Evolutionary conservation across 2,329 filamentous ascomycete species (phyloP), one percentile per base, ranked within the genome.

Genomic region (Blastomyces gilchristii): DNA sequence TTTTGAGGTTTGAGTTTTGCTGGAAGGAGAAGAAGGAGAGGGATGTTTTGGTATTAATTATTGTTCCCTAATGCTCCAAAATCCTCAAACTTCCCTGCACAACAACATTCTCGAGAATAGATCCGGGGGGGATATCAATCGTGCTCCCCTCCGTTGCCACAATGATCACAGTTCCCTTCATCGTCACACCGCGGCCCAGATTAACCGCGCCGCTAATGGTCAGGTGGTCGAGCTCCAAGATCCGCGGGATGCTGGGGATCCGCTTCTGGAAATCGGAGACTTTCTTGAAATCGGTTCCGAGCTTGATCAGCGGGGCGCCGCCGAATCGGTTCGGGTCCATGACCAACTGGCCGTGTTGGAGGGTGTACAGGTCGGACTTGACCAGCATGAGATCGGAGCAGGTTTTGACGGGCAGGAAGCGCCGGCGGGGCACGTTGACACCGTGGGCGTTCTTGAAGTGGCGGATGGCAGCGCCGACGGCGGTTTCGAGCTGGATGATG

Each of bases 211-310:
- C 94, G 45, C 94, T 99, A 72, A 99, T 96, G 74, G 94, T 99
- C 65, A 99, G 85, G 76, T 99, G 94, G 66, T 81, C 79, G 61
- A 81, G 71, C 67, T 81, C 79, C 31, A 80, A 74, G 68, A 81
- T 81, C 65, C 79, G 79, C 47, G 79, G 79, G 63, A 81, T 81
- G 71, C 77, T 79, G 63, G 74, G 71, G 65, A 81, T 80, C 68
- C 75, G 76, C 73, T 80, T 81, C 74, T 80, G 78, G 77, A 81
- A 80, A 69, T 81, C 94, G 1, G 93, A 97, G 49, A 99, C 94
- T 87, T 99, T 99, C 89, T 99, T 99, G 87, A 99, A 99, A 84
- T 99, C 94, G 73, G 87, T 87, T 71, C 94, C 94, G 62, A 99
- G 89, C 88, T 99, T 99, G 85, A 99, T 99, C 70, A 99, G 85